Conservation (phyloP, 2,329 filamentous ascomycete species). For the Talaromyces amestolkiae region DNA sequence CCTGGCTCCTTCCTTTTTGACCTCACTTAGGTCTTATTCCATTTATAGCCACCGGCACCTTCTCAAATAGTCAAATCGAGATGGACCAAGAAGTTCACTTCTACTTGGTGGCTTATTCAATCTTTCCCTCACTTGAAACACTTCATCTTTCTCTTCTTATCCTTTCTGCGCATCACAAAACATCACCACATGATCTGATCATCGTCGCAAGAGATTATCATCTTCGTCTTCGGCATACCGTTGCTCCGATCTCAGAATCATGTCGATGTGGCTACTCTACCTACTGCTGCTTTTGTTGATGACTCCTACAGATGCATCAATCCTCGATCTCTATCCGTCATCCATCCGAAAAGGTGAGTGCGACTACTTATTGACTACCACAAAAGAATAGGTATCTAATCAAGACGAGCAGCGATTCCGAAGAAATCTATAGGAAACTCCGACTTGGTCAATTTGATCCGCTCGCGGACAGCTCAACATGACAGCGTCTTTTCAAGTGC, state of each 20-base stretch:
- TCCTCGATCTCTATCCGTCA: conserved; percentile 14
- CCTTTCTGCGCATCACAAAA: neutral
- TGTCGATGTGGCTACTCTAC: neutral
- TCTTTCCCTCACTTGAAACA: neutral
- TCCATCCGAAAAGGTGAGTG: conserved; percentile 19
- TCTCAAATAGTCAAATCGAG: neutral
- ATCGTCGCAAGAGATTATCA: neutral
- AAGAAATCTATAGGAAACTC: conserved; percentile 22
- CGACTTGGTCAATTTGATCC: conserved; percentile 32
- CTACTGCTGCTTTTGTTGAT: neutral
- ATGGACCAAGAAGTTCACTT: neutral
- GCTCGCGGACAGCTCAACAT: conserved; percentile 25
- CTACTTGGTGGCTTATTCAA: neutral
- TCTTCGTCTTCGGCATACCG: neutral
- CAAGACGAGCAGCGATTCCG: conserved; percentile 11
- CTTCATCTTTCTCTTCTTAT: neutral
- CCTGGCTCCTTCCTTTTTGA: conserved; percentile 15
- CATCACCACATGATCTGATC: neutral
- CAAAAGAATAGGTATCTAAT: neutral
- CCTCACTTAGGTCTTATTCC: conserved; percentile 15
- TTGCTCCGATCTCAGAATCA: neutral
- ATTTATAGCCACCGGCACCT: neutral
- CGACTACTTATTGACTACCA: neutral
- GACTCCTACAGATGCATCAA: neutral
- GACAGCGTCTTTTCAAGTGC: conserved; percentile 43